phyloP scores from a whole-genome alignment of 2,329 filamentous ascomycete species.

The Alternaria arborescens region DNA sequence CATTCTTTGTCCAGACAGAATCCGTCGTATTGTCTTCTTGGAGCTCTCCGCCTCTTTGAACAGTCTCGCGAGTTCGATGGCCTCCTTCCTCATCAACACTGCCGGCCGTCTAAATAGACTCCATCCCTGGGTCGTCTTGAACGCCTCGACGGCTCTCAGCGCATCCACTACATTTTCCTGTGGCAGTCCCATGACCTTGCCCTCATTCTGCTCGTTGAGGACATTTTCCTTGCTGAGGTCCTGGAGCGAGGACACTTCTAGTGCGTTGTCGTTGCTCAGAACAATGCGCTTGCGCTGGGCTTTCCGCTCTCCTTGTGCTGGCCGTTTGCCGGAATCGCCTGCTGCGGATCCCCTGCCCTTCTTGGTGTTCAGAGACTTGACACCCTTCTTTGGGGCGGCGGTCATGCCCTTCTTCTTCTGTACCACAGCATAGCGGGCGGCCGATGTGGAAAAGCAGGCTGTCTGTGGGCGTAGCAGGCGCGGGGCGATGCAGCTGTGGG shows the following conservation, averaged over 20 bases:
- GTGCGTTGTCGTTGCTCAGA: slow-evolving; percentile 91
- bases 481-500: slow-evolving; percentile 32
- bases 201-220: slow-evolving; percentile 57
- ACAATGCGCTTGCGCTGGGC: slow-evolving; percentile 87
- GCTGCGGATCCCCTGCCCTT: slow-evolving; percentile 52
- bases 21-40: slow-evolving; percentile 67
- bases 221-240: slow-evolving; percentile 67
- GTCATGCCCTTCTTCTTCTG: slow-evolving; percentile 40
- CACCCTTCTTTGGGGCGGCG: slow-evolving; percentile 46
- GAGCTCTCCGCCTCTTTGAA: slow-evolving; percentile 62
- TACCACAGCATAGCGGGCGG: slow-evolving; percentile 35
- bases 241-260: slow-evolving; percentile 74
- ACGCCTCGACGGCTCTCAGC: slow-evolving; percentile 84
- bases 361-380: slow-evolving; percentile 54
- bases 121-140: slow-evolving; percentile 92
- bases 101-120: slow-evolving; percentile 83
- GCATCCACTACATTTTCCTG: slow-evolving; percentile 76
- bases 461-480: slow-evolving; percentile 37
- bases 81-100: slow-evolving; percentile 79
- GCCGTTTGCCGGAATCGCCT: slow-evolving; percentile 60
- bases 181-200: slow-evolving; percentile 74
- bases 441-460: slow-evolving; percentile 49
- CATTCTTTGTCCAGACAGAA: slow-evolving; percentile 76
- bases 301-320: slow-evolving; percentile 81
- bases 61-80: slow-evolving; percentile 70